Base-by-base conservation (phyloP, 257 asterid species). In the Solanum bukasovii region DNA sequence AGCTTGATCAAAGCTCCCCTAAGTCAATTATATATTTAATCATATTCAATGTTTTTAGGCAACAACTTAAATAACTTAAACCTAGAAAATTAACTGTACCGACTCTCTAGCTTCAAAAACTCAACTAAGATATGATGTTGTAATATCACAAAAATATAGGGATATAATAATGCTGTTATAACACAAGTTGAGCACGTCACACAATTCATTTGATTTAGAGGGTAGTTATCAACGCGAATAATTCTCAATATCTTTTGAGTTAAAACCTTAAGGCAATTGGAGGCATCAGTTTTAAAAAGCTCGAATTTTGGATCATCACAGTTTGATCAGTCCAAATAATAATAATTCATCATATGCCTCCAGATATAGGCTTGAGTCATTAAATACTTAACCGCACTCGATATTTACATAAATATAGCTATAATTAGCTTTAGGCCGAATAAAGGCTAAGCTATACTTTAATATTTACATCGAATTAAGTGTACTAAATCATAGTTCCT, bases 251-350 rank as follows among this genome's bases (percentile, higher is more conserved):
- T 16, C 63, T 52, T 52, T 52, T 5, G 0, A 1, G 23, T 52
- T 52, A 52, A 44, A 44, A 42, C 49, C 49, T 42, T 0, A 49
- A 2, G 63, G 4, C 9, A 52, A 16, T 20, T 34, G 20, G 86
- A 78, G 87, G 89, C 89, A 88, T 88, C 87, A 88, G 87, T 83
- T 83, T 83, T 88, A 88, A 88, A 88, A 88, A 83, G 89, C 89
- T 88, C 87, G 87, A 71, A 83, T 88, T 88, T 87, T 68, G 89
- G 52, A 83, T 25, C 89, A 33, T 88, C 89, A 88, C 9, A 33
- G 10, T 11, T 83, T 13, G 21, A 88, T 88, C 89, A 88, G 89
- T 23, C 72, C 75, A 44, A 81, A 83, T 79, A 71, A 34, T 67
- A 3, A 67, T 33, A 34, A 73, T 31, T 88, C 89, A 88, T 88